Base-by-base conservation (phyloP, 805 yeast genomes). In the Sugiyamaella marilandica region DNA sequence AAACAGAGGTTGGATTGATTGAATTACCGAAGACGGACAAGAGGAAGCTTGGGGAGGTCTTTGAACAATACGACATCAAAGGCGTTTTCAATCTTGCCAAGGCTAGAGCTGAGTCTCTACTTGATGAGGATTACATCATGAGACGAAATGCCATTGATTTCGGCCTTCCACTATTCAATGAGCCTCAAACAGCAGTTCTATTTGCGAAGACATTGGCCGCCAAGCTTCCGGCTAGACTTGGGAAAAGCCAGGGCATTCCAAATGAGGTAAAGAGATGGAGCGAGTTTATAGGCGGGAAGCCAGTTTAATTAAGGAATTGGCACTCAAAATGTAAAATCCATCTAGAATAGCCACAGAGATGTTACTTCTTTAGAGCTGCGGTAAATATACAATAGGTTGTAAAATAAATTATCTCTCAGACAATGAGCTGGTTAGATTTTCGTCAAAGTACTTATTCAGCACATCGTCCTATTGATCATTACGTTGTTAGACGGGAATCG, bases 141-240 rank as follows among this genome's bases (percentile, higher is more conserved):
- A 85, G 99, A 78, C 85, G 99, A 77, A 94, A 94, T 70, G 98
- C 99, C 46, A 95, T 94, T 74, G 99, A 94, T 71, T 94, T 94
- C 69, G 98, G 87, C 55, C 85, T 92, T 65, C 97, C 99, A 41
- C 77, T 94, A 67, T 92, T 94, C 77, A 94, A 92, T 68, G 99
- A 94, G 75, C 97, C 98, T 59, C 83, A 89, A 68, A 95, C 99
- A 19, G 85, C 97, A 1, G 67, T 83, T 63, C 74, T 94, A 62
- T 94, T 94, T 71, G 90, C 97, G 19, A 74, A 82, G 66, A 87
- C 96, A 59, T 76, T 94, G 73, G 81, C 81, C 60, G 81, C 73
- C 51, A 89, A 90, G 65, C 76, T 87, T 60, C 73, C 81, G 60
- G 77, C 78, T 64, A 71, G 82, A 49, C 70, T 74, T n/a, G 77